Conservation (phyloP, 768 basidiomycete species). For the Phylloporus arenicola region DNA sequence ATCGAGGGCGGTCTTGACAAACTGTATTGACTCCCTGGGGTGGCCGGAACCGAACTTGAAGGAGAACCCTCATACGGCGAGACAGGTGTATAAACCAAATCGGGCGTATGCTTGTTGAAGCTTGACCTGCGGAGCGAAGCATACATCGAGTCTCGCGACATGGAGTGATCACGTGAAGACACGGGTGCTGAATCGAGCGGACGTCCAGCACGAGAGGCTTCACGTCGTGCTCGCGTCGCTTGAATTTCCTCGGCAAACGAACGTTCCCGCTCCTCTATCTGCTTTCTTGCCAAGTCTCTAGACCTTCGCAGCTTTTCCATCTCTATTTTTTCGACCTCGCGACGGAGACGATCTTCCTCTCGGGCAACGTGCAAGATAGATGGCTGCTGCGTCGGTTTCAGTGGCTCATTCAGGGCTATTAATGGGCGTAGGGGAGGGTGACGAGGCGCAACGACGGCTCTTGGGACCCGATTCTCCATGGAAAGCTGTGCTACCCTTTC, state of each 20-base stretch:
- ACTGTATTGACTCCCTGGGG: constrained; percentile 32
- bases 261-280: constrained; percentile 49
- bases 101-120: constrained; percentile 45
- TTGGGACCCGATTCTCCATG: constrained; percentile 25
- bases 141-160: constrained; percentile 35
- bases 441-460: constrained; percentile 13
- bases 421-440: constrained; percentile 12
- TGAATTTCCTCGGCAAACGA: constrained; percentile 54
- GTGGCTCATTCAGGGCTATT: constrained; percentile 10
- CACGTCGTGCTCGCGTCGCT: constrained; percentile 57
- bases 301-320: constrained; percentile 50
- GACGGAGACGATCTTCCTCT: constrained; percentile 42
- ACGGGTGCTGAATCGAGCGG: constrained; percentile 19
- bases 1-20: constrained; percentile 52
- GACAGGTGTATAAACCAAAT: constrained; percentile 35
- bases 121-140: constrained; percentile 18
- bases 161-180: constrained; percentile 31
- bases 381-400: constrained; percentile 3
- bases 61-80: constrained; percentile 43
- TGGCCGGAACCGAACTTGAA: constrained; percentile 42
- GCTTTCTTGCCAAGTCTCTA: constrained; percentile 26
- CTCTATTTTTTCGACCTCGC: constrained; percentile 42
- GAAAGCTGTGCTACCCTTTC: constrained; percentile 30
- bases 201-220: constrained; percentile 48
- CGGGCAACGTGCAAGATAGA: constrained; percentile 19